Evolutionary conservation across 2,329 filamentous ascomycete genomes (phyloP), one percentile per base, ranked within the genome.

Genomic region (Hymenoscyphus fraxineus): DNA sequence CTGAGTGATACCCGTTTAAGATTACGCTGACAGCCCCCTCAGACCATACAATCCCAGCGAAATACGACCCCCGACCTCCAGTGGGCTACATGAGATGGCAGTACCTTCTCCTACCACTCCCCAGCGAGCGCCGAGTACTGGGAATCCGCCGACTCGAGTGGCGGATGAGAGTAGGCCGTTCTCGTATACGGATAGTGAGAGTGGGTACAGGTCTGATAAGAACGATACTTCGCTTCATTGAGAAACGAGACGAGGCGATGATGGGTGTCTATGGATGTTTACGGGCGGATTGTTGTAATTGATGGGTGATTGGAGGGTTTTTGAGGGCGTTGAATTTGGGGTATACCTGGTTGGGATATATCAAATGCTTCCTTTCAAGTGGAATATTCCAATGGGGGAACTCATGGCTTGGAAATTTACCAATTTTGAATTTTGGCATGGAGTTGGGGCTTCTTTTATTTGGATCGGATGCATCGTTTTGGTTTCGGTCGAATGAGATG

Each of bases 121-220:
- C 7, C 41, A 59, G 22, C 47, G 62, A n/a, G 58, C 58, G 22
- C 47, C 61, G 7, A 65, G 61, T 57, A 59, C 59, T 22, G 61
- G 59, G 1, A 58, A 47, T 13, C 59, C 54, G 27, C 59, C 63
- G 15, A 59, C 44, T 12, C n/a, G 51, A 35, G 16, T 6, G 47
- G 51, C 13, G 41, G 41, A 60, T 16, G 44, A 59, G 7, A 60
- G 16, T 19, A 59, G 67, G 44, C 66, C 66, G 4, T 69, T 69
- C 38, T 66, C 64, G 3, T 69, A 66, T 40, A 64, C 64, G 35
- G 62, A 64, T 19, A 69, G 66, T 31, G 66, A 68, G 51, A 66
- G 59, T 38, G 61, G 63, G 15, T 65, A 65, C 58, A 27, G 47
- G 19, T 54, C 59, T 19, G 59, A 59, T 38, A 44, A 59, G 31